Conservation (phyloP, 176 grass and related monocot genomes). For the Carex kokanica region DNA sequence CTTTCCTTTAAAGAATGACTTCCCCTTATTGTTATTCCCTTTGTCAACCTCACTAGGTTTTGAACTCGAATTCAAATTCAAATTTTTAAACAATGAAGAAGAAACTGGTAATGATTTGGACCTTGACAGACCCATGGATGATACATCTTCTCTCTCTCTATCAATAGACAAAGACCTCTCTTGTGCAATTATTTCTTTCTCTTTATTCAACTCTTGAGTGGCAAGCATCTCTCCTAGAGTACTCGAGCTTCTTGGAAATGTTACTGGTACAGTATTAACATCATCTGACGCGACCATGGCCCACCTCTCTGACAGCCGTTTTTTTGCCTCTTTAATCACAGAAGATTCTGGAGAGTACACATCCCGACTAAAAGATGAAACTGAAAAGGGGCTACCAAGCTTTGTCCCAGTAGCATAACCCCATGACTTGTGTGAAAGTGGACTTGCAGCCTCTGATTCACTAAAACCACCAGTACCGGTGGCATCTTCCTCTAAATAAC, state of each 20-base stretch:
- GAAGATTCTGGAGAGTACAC: conserved; percentile 73
- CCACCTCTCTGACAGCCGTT: conserved; percentile 85
- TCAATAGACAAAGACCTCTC: conserved; percentile 31
- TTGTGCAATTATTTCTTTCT: conserved; percentile 43
- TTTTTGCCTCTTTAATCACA: conserved; percentile 80
- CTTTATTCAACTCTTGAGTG: conserved; percentile 53
- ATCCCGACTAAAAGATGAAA: conserved; percentile 49
- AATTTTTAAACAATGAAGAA: conserved; percentile 52
- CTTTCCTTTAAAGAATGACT: conserved; percentile 70
- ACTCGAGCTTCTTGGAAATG: conserved; percentile 66
- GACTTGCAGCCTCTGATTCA: conserved; percentile 59
- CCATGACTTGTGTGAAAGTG: conserved; percentile 62
- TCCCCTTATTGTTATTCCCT: conserved; percentile 37
- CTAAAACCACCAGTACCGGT: conserved; percentile 36
- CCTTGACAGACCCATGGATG: conserved; percentile 47
- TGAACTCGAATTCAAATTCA: conserved; percentile 43
- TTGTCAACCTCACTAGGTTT: conserved; percentile 35
- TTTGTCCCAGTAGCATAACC: conserved; percentile 42
- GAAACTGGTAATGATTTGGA: conserved; percentile 79
- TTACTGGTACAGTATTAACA: conserved; percentile 39
- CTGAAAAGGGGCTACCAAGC: conserved; percentile 54
- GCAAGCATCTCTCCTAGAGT: conserved; percentile 95
- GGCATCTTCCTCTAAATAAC: conserved; percentile 67
- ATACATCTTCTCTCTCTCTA: conserved; percentile 33
- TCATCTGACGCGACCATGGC: conserved; percentile 57